Percentiles rank a stretch among this genome's conserved stretches.
Evolutionary conservation across 1,139 yeast species (phyloP).

Genomic region (Kodamaea arcana): DNA sequence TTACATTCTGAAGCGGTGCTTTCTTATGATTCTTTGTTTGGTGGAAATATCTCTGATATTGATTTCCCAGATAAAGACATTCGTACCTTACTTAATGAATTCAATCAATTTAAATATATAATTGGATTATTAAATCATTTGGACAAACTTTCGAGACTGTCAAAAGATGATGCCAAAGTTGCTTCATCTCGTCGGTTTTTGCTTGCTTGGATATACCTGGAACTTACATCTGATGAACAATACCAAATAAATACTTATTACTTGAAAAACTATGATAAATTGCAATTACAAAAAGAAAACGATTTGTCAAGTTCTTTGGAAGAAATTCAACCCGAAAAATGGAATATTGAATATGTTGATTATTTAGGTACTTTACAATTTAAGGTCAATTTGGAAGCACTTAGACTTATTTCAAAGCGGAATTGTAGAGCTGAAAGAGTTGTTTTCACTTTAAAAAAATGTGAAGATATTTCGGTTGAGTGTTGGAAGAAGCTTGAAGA

Average conservation of each 20-base stretch:
- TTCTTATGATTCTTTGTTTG: too few species aligned
- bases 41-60: too few species aligned
- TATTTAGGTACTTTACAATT: neutral
- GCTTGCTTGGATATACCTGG: neutral
- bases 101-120: neutral
- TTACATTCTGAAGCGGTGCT: too few species aligned
- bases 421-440: neutral
- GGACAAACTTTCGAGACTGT: neutral
- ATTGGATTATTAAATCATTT: neutral
- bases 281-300: too few species aligned
- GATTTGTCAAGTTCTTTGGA: too few species aligned
- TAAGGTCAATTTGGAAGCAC: neutral
- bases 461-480: too few species aligned
- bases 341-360: neutral
- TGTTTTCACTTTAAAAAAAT: neutral
- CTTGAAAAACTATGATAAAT: neutral
- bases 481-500: too few species aligned
- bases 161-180: neutral
- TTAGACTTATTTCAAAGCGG: neutral
- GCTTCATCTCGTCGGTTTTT: neutral
- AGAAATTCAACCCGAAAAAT: too few species aligned
- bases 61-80: constrained; percentile 38
- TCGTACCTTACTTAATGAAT: neutral
- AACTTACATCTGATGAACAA: neutral
- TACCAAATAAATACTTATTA: neutral